A percentile compares a stretch with the other conserved stretches of the same genome.
Evolutionary conservation across 352 stramenopile genomes (phyloP).

Genomic region (Globisporangium mamillatum): DNA sequence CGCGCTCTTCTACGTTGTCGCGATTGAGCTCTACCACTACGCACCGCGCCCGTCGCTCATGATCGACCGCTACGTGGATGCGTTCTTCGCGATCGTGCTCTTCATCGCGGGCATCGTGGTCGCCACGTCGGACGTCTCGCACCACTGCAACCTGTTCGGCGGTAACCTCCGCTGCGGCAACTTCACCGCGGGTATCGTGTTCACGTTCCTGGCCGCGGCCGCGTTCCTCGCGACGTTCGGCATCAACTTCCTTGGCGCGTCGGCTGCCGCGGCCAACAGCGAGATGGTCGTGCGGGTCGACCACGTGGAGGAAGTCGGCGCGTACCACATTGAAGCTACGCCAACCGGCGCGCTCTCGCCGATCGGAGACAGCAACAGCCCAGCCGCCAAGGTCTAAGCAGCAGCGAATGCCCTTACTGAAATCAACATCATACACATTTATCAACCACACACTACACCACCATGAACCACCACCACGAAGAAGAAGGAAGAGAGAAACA

Average conservation of each 20-base stretch:
- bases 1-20: conserved; percentile 41
- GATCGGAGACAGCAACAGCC: conserved; percentile 25
- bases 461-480: not conserved
- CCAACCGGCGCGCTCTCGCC: conserved; percentile 33
- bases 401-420: not conserved
- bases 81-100: conserved; percentile 32
- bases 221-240: conserved; percentile 32
- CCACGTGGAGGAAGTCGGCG: not conserved
- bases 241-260: conserved; percentile 32
- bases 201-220: conserved; percentile 48
- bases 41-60: conserved; percentile 23
- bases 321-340: conserved; percentile 18
- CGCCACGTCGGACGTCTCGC: conserved; percentile 42
- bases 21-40: conserved; percentile 48
- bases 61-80: conserved; percentile 36
- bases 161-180: conserved; percentile 40
- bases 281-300: conserved; percentile 1
- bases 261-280: not conserved
- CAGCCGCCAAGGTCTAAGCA: conserved; percentile 24
- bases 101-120: conserved; percentile 55
- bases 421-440: not conserved
- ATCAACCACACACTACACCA: not conserved
- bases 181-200: conserved; percentile 41
- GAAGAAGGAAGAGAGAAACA: not conserved
- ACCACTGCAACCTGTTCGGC: conserved; percentile 34